phyloP scores from a whole-genome alignment of 768 basidiomycete species.

The Phlebiopsis gigantea region DNA sequence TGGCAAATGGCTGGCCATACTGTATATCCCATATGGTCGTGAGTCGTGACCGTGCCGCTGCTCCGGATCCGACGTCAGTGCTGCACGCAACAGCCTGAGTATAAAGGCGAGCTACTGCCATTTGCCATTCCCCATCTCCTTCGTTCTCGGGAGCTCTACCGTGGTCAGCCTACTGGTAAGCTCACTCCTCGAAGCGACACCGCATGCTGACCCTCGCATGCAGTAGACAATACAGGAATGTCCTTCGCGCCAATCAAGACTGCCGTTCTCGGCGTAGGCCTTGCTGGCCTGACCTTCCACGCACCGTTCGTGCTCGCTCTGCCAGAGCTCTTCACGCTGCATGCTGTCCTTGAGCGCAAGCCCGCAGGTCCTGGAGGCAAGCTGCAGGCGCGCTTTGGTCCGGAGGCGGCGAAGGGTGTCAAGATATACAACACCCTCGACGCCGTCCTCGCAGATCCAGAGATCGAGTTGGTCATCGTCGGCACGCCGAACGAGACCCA shows the following conservation, averaged over 20 bases:
- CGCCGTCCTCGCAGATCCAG: slow-evolving; percentile 52
- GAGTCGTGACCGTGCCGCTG: too few relatives aligned
- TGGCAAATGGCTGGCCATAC: too few relatives aligned
- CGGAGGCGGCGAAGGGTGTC: slow-evolving; percentile 33
- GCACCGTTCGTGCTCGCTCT: slow-evolving; percentile 72
- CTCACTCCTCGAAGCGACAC: too few relatives aligned
- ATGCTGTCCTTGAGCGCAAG: slow-evolving; percentile 72
- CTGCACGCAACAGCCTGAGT: too few relatives aligned
- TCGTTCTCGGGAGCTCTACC: too few relatives aligned
- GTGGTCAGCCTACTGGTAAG: too few relatives aligned
- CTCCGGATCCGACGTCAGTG: too few relatives aligned
- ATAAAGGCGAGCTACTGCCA: too few relatives aligned
- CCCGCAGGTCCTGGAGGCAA: slow-evolving; percentile 57
- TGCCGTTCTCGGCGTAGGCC: slow-evolving; percentile 42
- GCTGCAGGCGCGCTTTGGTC: slow-evolving; percentile 60
- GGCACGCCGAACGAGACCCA: slow-evolving; percentile 75
- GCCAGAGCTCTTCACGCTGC: slow-evolving; percentile 62
- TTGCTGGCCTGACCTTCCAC: slow-evolving; percentile 76
- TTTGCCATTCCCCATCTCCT: too few relatives aligned
- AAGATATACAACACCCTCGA: slow-evolving; percentile 58
- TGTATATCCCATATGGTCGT: too few relatives aligned
- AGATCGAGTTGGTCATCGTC: slow-evolving; percentile 65
- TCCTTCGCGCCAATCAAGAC: slow-evolving; percentile 13
- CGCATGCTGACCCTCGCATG: too few relatives aligned
- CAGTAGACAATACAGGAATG: too few relatives aligned